A percentile compares a stretch with the other conserved stretches of the same genome.
Conservation (phyloP, 2,329 filamentous ascomycete species). For the Blastomyces gilchristii region DNA sequence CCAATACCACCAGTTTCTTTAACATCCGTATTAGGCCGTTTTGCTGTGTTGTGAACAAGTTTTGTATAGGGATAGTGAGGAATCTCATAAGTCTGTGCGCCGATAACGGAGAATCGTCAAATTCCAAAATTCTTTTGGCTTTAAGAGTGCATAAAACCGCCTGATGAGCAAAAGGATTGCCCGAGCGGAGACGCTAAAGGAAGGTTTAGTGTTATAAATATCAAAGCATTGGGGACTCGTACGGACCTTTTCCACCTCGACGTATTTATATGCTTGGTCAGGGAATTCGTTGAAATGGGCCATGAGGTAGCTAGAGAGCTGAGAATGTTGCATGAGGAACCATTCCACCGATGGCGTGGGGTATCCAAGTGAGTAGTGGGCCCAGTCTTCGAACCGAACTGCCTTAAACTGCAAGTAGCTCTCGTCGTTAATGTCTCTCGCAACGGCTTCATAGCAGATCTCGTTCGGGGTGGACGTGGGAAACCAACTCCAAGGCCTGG, state of each 20-base stretch:
- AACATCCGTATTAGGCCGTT: conserved; percentile 26
- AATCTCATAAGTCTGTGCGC: conserved; percentile 25
- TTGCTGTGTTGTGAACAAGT: conserved; percentile 25
- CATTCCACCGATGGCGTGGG: conserved; percentile 26
- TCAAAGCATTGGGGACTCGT: background rate
- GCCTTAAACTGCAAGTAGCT: conserved; percentile 32
- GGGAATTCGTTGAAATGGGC: conserved; percentile 22
- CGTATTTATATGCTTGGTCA: conserved; percentile 25
- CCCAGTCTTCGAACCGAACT: conserved; percentile 32
- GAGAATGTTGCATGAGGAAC: conserved; percentile 32
- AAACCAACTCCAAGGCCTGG: conserved; percentile 30
- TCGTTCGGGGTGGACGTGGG: conserved; percentile 20
- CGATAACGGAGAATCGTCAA: conserved; percentile 10
- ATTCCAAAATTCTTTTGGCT: conserved; percentile 6
- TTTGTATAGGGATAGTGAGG: conserved; percentile 30
- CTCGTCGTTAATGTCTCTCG: conserved; percentile 28
- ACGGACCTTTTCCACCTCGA: conserved; percentile 30
- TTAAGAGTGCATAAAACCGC: conserved; percentile 25
- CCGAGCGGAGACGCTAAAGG: conserved; percentile 25
- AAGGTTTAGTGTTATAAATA: conserved; percentile 4
- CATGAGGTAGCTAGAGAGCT: conserved; percentile 24
- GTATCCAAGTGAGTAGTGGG: conserved; percentile 32
- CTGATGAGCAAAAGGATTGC: conserved; percentile 32
- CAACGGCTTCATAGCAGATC: conserved; percentile 22
- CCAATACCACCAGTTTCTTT: conserved; percentile 29